phyloP scores from a whole-genome alignment of 1,284 basidiomycete genomes.

The Caloboletus firmus region DNA sequence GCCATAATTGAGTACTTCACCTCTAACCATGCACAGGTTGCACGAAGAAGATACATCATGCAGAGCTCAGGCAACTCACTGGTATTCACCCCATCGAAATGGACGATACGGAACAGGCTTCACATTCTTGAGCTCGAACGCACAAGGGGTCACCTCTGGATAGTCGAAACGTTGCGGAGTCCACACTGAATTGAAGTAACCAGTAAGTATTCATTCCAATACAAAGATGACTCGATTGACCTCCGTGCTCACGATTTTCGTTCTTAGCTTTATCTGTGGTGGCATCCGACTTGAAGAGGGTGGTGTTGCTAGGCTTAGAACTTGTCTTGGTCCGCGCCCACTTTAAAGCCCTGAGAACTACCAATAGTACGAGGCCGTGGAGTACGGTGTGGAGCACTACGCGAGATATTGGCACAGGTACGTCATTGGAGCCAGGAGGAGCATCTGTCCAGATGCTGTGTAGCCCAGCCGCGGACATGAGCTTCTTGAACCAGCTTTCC shows the following conservation, averaged over 20 bases:
- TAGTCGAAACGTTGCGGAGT: constrained; percentile 50
- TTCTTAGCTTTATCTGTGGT: constrained; percentile 16
- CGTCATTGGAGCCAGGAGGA: constrained; percentile 27
- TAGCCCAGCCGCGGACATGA: constrained; percentile 12
- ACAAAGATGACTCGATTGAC: constrained; percentile 14
- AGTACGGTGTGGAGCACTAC: constrained; percentile 19
- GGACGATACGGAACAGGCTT: constrained; percentile 63
- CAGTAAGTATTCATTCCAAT: constrained; percentile 3
- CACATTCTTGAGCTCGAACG: constrained; percentile 41
- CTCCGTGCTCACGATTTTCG: constrained; percentile 24
- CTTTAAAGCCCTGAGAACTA: constrained; percentile 13
- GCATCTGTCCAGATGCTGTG: constrained; percentile 6
- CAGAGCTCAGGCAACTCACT: constrained; percentile 42
- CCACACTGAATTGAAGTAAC: constrained; percentile 43
- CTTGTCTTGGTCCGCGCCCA: constrained; percentile 8
- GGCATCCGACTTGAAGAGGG: background rate
- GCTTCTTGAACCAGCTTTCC: constrained; percentile 7
- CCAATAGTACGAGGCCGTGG: constrained; percentile 16
- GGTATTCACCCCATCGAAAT: constrained; percentile 61
- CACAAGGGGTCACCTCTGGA: constrained; percentile 46
- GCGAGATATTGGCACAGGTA: constrained; percentile 7
- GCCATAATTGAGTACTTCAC: constrained; percentile 57
- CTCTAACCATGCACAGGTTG: constrained; percentile 35
- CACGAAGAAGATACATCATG: background rate
- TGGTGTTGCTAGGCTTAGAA: background rate